A percentile compares a stretch with the other conserved stretches of the same genome.
Evolutionary conservation across 805 yeast genomes (phyloP).

Genomic region (Cyberlindnera japonica): DNA sequence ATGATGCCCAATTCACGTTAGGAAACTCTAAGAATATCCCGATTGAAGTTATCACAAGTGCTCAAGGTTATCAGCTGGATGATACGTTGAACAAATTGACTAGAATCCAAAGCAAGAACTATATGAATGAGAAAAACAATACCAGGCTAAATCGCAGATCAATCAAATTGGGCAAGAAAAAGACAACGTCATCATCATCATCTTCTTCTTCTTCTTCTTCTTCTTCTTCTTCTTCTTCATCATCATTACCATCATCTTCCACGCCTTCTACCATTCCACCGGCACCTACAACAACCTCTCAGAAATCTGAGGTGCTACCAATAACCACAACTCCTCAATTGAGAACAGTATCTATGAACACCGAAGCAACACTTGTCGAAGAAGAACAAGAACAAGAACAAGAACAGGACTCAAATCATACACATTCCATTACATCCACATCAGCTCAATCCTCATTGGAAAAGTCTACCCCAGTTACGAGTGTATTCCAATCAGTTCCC

Average conservation of each 20-base stretch:
- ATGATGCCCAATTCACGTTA: constrained; percentile 16
- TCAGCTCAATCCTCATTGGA: no score
- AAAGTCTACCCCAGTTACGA: not conserved
- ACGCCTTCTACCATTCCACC: no score
- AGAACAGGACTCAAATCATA: not conserved
- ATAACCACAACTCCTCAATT: constrained; percentile 1
- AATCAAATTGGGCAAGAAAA: constrained; percentile 20
- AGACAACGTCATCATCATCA: not conserved
- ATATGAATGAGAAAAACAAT: constrained; percentile 23
- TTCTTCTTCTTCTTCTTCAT: not conserved
- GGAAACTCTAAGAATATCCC: constrained; percentile 22
- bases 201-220: not conserved
- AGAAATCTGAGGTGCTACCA: not conserved
- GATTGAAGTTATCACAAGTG: constrained; percentile 21
- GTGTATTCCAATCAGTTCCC: not conserved
- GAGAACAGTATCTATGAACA: constrained; percentile 17
- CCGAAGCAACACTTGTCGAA: constrained; percentile 23
- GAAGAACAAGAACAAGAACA: constrained; percentile 7
- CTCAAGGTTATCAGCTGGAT: constrained; percentile 10
- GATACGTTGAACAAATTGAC: constrained; percentile 24
- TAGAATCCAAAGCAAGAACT: constrained; percentile 26
- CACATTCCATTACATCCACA: no score
- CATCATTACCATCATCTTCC: no score
- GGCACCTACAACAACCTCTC: not conserved
- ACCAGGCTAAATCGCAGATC: constrained; percentile 20